Conservation (phyloP, 176 grass and related monocot genomes). For the Oryza brachyantha region DNA sequence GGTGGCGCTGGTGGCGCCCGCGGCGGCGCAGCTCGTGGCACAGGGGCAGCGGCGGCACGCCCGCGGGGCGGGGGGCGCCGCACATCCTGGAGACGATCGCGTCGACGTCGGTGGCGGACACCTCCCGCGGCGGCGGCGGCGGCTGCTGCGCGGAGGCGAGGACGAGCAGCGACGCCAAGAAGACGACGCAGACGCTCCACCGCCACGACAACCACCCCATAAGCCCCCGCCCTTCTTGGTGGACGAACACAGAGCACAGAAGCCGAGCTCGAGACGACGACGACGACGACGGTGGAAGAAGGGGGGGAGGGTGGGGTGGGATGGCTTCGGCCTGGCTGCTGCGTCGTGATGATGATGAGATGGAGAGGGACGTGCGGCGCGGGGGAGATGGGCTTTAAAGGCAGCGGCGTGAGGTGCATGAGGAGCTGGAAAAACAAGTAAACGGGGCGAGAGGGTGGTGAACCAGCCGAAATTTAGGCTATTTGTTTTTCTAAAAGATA, state of each 20-base stretch:
- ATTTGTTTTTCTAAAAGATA: no score
- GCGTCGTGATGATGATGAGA: not conserved
- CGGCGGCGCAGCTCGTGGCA: slow-evolving; percentile 40
- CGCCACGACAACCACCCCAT: slow-evolving; percentile 42
- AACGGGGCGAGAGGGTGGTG: not conserved
- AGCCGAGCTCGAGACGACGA: not conserved
- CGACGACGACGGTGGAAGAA: not conserved
- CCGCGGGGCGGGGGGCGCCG: slow-evolving; percentile 3
- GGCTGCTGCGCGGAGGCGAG: slow-evolving; percentile 18
- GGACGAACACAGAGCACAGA: not conserved
- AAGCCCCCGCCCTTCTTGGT: slow-evolving; percentile 19
- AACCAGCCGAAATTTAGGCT: no score
- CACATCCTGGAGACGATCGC: slow-evolving; percentile 34
- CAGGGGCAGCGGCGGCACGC: slow-evolving; percentile 17
- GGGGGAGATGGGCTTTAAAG: slow-evolving; percentile 55
- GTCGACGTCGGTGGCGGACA: slow-evolving; percentile 28
- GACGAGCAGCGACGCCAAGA: slow-evolving; percentile 50
- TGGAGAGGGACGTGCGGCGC: slow-evolving; percentile 35
- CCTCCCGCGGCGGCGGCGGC: not conserved
- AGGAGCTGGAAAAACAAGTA: slow-evolving; percentile 26
- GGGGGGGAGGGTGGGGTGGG: no score
- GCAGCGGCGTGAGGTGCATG: slow-evolving; percentile 56
- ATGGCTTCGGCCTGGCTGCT: not conserved
- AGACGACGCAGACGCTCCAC: slow-evolving; percentile 30
- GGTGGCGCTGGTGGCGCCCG: not conserved